Conservation (phyloP, 1,139 yeast species). For the Yamadazyma blattariae region DNA sequence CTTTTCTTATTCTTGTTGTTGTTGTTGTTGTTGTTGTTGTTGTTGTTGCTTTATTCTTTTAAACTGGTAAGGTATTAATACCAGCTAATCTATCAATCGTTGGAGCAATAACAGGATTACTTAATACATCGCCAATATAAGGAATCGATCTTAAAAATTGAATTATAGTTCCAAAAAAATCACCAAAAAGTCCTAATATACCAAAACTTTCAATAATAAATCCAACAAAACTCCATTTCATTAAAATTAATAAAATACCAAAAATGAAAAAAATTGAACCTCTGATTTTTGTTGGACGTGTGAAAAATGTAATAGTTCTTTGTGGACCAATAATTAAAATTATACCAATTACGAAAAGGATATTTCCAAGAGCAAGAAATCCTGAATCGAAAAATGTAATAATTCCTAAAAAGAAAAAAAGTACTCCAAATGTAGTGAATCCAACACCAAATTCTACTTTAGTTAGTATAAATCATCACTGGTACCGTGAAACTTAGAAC, state of each 20-base stretch:
- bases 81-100: slow-evolving; percentile 49
- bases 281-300: slow-evolving; percentile 81
- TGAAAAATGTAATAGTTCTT: slow-evolving; percentile 78
- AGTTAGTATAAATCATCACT: slow-evolving; percentile 24
- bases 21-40: too few species aligned
- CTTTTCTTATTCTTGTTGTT: background rate
- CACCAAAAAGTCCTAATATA: slow-evolving; percentile 85
- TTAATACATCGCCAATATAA: slow-evolving; percentile 78
- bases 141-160: slow-evolving; percentile 88
- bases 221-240: slow-evolving; percentile 80
- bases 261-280: slow-evolving; percentile 76
- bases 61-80: slow-evolving; percentile 43
- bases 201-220: slow-evolving; percentile 85
- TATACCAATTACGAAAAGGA: slow-evolving; percentile 77
- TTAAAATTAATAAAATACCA: slow-evolving; percentile 74
- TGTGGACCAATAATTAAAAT: slow-evolving; percentile 84
- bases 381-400: slow-evolving; percentile 88
- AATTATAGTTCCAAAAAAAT: slow-evolving; percentile 86
- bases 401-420: slow-evolving; percentile 79
- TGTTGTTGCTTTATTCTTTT: too few species aligned
- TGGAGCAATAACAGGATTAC: slow-evolving; percentile 84
- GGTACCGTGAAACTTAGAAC: background rate
- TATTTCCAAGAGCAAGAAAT: slow-evolving; percentile 84
- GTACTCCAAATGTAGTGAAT: slow-evolving; percentile 82
- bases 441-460: slow-evolving; percentile 83